These are phyloP conservation scores for Teratosphaeria gauchensis DNA, from an alignment of 2,329 filamentous ascomycete genomes.

Conservation along the genomic window DNA sequence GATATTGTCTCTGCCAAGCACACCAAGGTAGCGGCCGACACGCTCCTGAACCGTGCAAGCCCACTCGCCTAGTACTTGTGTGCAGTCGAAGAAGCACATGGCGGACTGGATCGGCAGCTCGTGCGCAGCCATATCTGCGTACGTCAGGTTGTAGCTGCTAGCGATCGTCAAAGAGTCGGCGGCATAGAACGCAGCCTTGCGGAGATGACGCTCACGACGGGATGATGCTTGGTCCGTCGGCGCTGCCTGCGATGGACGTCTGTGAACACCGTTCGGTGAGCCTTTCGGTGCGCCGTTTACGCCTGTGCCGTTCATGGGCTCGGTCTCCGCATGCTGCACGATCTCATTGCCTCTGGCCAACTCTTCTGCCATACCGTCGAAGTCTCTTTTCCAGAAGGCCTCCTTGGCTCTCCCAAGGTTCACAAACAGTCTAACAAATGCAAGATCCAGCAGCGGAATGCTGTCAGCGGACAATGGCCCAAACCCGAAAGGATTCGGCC, in stretches of 20 bases:
- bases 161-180: constrained; percentile 85
- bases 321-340: constrained; percentile 55
- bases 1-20: constrained; percentile 73
- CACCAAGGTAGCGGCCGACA: constrained; percentile 78
- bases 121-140: constrained; percentile 71
- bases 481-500: constrained; percentile 72
- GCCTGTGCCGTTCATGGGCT: constrained; percentile 1
- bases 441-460: constrained; percentile 81
- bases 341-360: constrained; percentile 69
- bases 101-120: constrained; percentile 85
- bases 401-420: constrained; percentile 89
- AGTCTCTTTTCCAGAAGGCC: constrained; percentile 88
- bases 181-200: constrained; percentile 92
- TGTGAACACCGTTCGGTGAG: constrained; percentile 20
- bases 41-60: constrained; percentile 85
- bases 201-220: constrained; percentile 74
- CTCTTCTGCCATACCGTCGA: constrained; percentile 83
- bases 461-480: constrained; percentile 82
- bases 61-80: constrained; percentile 91
- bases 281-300: neutral
- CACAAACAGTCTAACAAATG: constrained; percentile 85
- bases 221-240: constrained; percentile 37
- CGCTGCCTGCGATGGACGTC: constrained; percentile 11
- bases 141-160: constrained; percentile 74
- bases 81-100: constrained; percentile 88